Conservation (phyloP, 345 rosid genomes). For the Ailanthus altissimus region DNA sequence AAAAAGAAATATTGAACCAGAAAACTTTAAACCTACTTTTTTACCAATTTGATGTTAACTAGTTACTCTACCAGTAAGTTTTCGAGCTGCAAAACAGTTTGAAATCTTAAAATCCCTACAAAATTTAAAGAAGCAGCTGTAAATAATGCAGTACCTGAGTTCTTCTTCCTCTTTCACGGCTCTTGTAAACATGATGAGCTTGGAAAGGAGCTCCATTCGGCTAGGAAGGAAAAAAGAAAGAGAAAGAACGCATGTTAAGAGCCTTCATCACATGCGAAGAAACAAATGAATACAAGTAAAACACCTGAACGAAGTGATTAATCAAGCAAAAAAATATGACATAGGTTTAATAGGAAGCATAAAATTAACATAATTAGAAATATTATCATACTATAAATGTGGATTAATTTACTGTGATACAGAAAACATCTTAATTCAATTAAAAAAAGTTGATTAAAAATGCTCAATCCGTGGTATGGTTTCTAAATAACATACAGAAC, state of each 20-base stretch:
- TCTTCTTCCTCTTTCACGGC: constrained; percentile 89
- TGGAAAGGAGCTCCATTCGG: constrained; percentile 67
- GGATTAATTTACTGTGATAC: not conserved
- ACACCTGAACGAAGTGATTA: not conserved
- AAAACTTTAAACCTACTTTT: not conserved
- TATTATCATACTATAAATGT: not conserved
- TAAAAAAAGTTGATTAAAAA: too few species aligned
- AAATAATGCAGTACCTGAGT: constrained; percentile 56
- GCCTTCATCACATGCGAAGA: constrained; percentile 20
- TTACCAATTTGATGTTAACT: not conserved
- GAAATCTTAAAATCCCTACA: not conserved
- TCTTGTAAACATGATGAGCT: constrained; percentile 57
- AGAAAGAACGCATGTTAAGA: constrained; percentile 7
- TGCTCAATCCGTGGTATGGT: too few species aligned
- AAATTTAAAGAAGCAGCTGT: not conserved
- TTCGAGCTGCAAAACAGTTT: not conserved
- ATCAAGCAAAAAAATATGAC: not conserved
- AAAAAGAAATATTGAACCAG: not conserved
- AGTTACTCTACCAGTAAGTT: not conserved
- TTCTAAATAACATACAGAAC: too few species aligned
- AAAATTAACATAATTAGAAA: not conserved
- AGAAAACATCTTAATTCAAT: not conserved
- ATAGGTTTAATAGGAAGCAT: not conserved
- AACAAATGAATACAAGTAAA: constrained; percentile 3
- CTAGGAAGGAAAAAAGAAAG: constrained; percentile 30